Conservation (phyloP, 768 basidiomycete species). For the Russula olivacea region DNA sequence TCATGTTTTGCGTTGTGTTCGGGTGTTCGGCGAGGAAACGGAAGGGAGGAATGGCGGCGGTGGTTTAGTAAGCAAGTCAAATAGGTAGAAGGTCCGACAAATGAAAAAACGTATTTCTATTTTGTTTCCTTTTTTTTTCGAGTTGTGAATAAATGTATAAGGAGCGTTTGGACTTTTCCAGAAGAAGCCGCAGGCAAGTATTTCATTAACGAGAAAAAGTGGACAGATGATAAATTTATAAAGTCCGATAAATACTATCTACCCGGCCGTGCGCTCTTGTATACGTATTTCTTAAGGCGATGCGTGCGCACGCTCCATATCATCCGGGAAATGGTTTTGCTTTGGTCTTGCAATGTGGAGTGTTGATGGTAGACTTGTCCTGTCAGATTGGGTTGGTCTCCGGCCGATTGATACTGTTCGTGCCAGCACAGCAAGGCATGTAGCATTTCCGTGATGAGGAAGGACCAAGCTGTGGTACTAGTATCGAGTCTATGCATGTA, state of each 20-base stretch:
- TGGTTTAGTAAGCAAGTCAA: constrained; percentile 11
- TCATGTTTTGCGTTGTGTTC: not conserved
- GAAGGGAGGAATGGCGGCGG: not conserved
- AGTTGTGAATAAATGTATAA: not conserved
- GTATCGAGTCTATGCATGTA: not conserved
- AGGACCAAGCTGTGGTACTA: no score
- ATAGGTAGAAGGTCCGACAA: not conserved
- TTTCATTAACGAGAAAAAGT: not conserved
- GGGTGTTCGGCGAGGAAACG: not conserved
- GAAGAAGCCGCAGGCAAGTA: not conserved
- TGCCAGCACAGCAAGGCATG: not conserved
- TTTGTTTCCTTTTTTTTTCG: not conserved
- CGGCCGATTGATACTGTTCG: not conserved
- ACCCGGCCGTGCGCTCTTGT: no score
- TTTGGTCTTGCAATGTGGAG: not conserved
- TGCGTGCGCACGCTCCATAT: not conserved
- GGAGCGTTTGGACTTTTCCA: constrained; percentile 2
- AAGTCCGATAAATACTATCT: no score
- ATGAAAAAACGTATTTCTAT: constrained; percentile 7
- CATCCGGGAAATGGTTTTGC: not conserved
- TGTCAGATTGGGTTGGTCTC: not conserved
- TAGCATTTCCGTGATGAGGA: not conserved
- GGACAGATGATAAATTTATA: no score
- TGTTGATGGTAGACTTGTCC: not conserved
- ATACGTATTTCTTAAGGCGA: no score